Evolutionary conservation across 345 rosid species (phyloP), one percentile per base, ranked within the genome.

Genomic region (Acer yangbiense): DNA sequence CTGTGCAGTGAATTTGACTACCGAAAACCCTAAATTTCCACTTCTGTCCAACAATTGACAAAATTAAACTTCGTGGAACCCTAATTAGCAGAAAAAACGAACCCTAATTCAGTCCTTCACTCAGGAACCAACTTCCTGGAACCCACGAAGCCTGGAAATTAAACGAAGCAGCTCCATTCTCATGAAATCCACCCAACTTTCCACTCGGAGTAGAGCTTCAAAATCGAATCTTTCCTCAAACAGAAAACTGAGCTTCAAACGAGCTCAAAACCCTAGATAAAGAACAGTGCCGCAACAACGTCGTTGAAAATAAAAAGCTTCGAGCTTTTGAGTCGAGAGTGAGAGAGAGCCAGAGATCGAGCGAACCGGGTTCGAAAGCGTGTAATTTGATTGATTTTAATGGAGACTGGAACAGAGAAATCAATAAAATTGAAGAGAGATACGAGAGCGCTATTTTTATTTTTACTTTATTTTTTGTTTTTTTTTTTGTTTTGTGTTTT

Each of bases 101-200:
- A 69, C 78, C 84, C 86, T 64, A 78, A 76, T 65, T 46, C 9
- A 68, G 62, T 27, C 68, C 63, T 68, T 62, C 74, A 68, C 76
- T 41, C 69, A 77, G 54, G 48, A 16, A 29, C 23, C 77, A 73
- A 21, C 81, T 72, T 12, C 23, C 27, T 27, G 29, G 29, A 46
- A 63, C 27, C 67, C 50, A 43, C 39, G 20, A 75, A 41, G 74
- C 29, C 54, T 60, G 50, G 25, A 61, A 80, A 62, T 57, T 23
- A 57, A 71, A 16, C 29, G 63, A 73, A 64, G n/a, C 20, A 13
- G 57, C 60, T 75, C 75, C 86, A 81, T 84, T 60, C 55, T 20
- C 32, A 35, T 35, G 58, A 46, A 80, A 80, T 73, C 72, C 13
- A 71, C 68, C n/a, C 3, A 57, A 50, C 48, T 46, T 25, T 9